Evolutionary conservation across 2,329 filamentous ascomycete species (phyloP).

Genomic region (Ophiostoma pallidulum): DNA sequence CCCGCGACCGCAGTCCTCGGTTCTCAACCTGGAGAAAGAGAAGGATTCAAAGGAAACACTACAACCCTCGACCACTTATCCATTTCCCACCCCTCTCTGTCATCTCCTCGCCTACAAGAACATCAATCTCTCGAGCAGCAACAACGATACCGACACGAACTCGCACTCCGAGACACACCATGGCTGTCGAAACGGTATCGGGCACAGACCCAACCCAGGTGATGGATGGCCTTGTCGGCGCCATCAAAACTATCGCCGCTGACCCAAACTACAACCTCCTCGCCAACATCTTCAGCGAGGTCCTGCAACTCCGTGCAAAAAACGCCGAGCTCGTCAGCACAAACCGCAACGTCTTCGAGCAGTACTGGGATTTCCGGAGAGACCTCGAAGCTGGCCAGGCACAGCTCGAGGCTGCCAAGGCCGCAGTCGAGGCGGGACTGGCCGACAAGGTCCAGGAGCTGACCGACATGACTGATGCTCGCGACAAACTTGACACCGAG

Average conservation of each 20-base stretch:
- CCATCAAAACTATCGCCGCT: conserved; percentile 25
- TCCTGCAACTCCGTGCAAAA: conserved; percentile 24
- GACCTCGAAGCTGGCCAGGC: conserved; percentile 23
- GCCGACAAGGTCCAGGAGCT: conserved; percentile 19
- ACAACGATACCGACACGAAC: neutral
- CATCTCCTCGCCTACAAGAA: too few species aligned
- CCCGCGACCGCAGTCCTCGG: neutral
- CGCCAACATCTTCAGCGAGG: conserved; percentile 25
- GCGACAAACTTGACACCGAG: conserved; percentile 12
- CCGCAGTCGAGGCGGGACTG: conserved; percentile 19
- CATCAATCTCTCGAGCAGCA: neutral
- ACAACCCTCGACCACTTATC: neutral
- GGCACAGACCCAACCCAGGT: conserved; percentile 13
- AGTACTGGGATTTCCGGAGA: conserved; percentile 26
- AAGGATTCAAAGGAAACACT: neutral
- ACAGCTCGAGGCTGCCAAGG: conserved; percentile 20
- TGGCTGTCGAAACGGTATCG: conserved; percentile 6
- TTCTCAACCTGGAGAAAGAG: too few species aligned
- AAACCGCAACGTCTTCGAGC: conserved; percentile 25
- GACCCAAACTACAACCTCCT: conserved; percentile 28
- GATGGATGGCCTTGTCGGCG: conserved; percentile 25
- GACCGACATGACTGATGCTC: conserved; percentile 15
- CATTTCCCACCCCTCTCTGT: too few species aligned
- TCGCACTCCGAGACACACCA: neutral
- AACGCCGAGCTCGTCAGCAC: conserved; percentile 24